A percentile compares a stretch with the other conserved stretches of the same genome.
Evolutionary conservation across 192 early-diverging fungal species (phyloP).

Genomic region (Pilobolus umbonatus): DNA sequence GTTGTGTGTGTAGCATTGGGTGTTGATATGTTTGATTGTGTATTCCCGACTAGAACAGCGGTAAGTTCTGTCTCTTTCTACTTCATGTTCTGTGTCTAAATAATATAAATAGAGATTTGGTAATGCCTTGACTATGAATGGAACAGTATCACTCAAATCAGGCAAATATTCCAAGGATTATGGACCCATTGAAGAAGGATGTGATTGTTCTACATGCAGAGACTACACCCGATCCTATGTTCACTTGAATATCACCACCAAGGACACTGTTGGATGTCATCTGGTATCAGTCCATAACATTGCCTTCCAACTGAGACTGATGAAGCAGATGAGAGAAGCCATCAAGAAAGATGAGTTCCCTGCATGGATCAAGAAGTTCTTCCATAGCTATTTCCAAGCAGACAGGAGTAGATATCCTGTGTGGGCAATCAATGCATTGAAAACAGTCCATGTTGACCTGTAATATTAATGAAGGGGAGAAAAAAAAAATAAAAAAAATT

Average conservation of each 20-base stretch:
- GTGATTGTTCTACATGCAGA: slow-evolving; percentile 72
- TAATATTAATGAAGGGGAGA: slow-evolving; percentile 25
- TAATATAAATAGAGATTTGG: slow-evolving; percentile 59
- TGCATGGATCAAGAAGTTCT: slow-evolving; percentile 62
- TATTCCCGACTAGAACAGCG: slow-evolving; percentile 85
- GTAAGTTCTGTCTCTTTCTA: slow-evolving; percentile 22
- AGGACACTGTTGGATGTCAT: slow-evolving; percentile 79
- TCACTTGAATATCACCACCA: slow-evolving; percentile 50
- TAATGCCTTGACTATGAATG: slow-evolving; percentile 72
- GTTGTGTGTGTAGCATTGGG: slow-evolving; percentile 84
- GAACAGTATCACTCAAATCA: slow-evolving; percentile 60
- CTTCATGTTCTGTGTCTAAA: not conserved
- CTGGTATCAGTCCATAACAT: slow-evolving; percentile 81
- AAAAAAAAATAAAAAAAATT: not conserved
- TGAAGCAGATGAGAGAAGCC: slow-evolving; percentile 69
- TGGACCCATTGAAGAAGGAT: slow-evolving; percentile 70
- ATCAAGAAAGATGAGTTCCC: slow-evolving; percentile 70
- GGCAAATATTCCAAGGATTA: slow-evolving; percentile 59
- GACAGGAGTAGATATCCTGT: slow-evolving; percentile 57
- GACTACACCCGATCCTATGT: slow-evolving; percentile 71
- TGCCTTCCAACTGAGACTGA: slow-evolving; percentile 79
- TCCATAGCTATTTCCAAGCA: slow-evolving; percentile 59
- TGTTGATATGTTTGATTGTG: slow-evolving; percentile 90
- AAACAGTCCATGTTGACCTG: slow-evolving; percentile 59
- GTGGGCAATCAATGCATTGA: slow-evolving; percentile 71